Evolutionary conservation across 2,329 filamentous ascomycete genomes (phyloP), one percentile per base, ranked within the genome.

Genomic region (Aspergillus spinulosporus): DNA sequence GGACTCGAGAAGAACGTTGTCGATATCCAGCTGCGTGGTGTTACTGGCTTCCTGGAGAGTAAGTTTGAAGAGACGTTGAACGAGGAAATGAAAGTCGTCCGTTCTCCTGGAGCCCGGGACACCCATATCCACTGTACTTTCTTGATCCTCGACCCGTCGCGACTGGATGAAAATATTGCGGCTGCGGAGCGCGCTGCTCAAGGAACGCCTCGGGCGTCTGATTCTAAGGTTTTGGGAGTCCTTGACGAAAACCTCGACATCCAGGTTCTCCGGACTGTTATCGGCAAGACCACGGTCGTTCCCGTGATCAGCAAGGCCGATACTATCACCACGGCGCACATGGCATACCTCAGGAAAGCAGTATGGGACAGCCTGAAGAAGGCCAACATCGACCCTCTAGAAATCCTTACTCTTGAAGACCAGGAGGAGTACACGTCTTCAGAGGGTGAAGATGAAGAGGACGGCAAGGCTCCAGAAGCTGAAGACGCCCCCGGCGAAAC

Each of bases 51-150:
- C 77, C 80, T 99, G 58, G 94, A 99, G 79, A 93, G 89, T 79
- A 97, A 97, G 74, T 99, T 99, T 66, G 93, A 99, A 73, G 94
- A 99, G 69, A 97, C 94, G 0, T 96, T 99, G 72, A 86, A 86
- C 49, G 94, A 99, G 76, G 94, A 99, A 79, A 96, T 96, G 83
- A 97, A 97, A 79, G 92, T 99, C 46, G 82, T 97, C 60, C 89
- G 94, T 67, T 92, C 92, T 52, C 93, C 94, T 28, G 93, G 92
- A 54, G 89, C 90, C 62, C 90, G 92, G 72, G 94, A 99, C 78
- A 97, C 93, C 50, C 94, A 99, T 73, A 96, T 99, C 63, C 94
- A 99, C 72, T 95, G 91, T 64, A 92, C 92, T 53, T 96, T 99
- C 76, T 82, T 97, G 54, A 80, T 99, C 54, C 84, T 99, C 53